Evolutionary conservation across 306 rosid genomes (phyloP).

Genomic region (Castanospermum australe): DNA sequence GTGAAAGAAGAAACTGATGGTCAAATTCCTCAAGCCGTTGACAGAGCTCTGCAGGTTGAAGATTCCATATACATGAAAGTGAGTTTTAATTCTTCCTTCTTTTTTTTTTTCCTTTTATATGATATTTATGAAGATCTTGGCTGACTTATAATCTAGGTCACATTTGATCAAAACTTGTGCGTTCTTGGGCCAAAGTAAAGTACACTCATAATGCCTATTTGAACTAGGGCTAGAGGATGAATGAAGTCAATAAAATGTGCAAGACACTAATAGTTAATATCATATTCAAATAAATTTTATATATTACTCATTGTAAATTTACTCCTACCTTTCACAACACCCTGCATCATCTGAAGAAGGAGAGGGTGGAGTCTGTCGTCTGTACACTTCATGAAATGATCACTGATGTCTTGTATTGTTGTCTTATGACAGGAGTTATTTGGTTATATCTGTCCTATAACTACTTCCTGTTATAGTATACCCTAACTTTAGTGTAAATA

Average conservation of each 20-base stretch:
- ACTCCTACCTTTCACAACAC: neutral
- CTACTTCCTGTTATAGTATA: neutral
- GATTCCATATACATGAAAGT: slow-evolving; percentile 83
- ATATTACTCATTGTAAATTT: slow-evolving; percentile 8
- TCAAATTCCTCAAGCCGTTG: slow-evolving; percentile 36
- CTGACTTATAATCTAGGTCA: neutral
- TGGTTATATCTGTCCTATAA: slow-evolving; percentile 1
- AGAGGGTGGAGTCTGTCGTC: neutral
- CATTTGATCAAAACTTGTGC: slow-evolving; percentile 4
- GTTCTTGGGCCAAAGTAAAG: slow-evolving; percentile 10
- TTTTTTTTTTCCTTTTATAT: neutral
- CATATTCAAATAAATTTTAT: neutral
- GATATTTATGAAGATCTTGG: neutral
- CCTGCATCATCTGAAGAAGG: slow-evolving; percentile 11
- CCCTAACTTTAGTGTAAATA: slow-evolving; percentile 11
- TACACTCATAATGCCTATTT: neutral
- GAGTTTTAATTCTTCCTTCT: slow-evolving; percentile 19
- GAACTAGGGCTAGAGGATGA: neutral
- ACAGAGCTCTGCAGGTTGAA: slow-evolving; percentile 39
- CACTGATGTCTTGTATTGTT: neutral
- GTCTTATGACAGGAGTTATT: neutral
- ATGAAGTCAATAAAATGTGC: neutral
- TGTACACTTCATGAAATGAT: neutral
- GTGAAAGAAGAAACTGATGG: slow-evolving; percentile 78
- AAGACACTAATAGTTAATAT: neutral